Conservation (phyloP, 805 yeast species). For the Helenozyma baotianmanensis region DNA sequence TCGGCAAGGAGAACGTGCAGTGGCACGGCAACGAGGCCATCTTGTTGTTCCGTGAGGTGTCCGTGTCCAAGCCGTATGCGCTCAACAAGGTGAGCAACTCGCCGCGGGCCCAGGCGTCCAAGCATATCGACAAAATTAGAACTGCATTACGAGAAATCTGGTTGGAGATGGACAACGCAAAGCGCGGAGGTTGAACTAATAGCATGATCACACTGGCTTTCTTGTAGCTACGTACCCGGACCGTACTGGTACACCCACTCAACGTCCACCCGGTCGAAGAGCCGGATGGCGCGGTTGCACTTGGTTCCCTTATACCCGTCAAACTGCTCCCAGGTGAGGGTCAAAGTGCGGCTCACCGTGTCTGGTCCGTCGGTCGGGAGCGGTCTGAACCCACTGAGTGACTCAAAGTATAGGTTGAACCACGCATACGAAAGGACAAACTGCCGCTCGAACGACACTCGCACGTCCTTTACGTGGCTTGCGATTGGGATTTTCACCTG, state of each 20-base stretch:
- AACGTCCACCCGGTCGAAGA: conserved; percentile 49
- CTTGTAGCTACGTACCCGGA: neutral
- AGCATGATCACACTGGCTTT: neutral
- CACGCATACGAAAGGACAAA: conserved; percentile 21
- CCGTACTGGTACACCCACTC: conserved; percentile 23
- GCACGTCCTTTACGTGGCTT: conserved; percentile 12
- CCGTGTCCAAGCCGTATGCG: conserved; percentile 36
- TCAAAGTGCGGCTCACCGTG: neutral
- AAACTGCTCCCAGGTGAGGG: conserved; percentile 35
- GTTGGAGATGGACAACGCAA: conserved; percentile 23
- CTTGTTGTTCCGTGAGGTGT: conserved; percentile 32
- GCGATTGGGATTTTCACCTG: conserved; percentile 6
- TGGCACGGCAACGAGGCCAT: conserved; percentile 40
- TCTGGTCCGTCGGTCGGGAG: conserved; percentile 3
- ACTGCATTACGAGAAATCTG: conserved; percentile 24
- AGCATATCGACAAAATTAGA: conserved; percentile 19
- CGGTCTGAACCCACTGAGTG: conserved; percentile 5
- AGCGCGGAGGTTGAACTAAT: conserved; percentile 22
- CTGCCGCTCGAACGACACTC: conserved; percentile 11
- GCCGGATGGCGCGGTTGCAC: conserved; percentile 43
- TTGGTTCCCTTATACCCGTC: conserved; percentile 67
- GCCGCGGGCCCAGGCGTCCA: conserved; percentile 16
- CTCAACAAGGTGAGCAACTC: conserved; percentile 25
- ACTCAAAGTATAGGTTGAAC: conserved; percentile 28
- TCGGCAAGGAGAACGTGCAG: conserved; percentile 31